These are phyloP conservation scores for Dactylellina sp. DNA, from an alignment of 2,329 filamentous ascomycete genomes.

Conservation along the genomic window DNA sequence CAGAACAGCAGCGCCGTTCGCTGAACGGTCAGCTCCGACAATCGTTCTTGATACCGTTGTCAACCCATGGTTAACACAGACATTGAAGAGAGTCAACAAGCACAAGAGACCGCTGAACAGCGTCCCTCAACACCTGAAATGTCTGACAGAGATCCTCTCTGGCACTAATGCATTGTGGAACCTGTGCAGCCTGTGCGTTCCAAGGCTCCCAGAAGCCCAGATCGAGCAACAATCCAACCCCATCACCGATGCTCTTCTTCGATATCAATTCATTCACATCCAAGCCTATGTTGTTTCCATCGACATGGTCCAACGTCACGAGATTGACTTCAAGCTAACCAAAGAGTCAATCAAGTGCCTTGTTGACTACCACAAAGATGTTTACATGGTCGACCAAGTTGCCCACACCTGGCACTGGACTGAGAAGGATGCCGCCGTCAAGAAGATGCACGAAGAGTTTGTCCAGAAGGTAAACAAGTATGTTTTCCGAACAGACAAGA, in stretches of 20 bases:
- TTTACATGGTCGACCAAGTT: conserved; percentile 90
- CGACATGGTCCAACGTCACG: conserved; percentile 97
- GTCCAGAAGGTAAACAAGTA: conserved; percentile 97
- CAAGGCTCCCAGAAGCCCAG: conserved; percentile 69
- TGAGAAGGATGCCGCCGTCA: conserved; percentile 94
- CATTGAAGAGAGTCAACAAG: conserved; percentile 94
- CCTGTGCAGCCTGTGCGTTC: conserved; percentile 67
- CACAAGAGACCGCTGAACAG: conserved; percentile 98
- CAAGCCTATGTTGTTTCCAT: conserved; percentile 99
- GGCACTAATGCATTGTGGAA: conserved; percentile 83
- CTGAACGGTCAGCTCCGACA: conserved; percentile 91
- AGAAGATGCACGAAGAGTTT: conserved; percentile 97
- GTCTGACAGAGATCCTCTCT: conserved; percentile 92
- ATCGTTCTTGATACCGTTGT: conserved; percentile 92
- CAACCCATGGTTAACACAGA: conserved; percentile 96
- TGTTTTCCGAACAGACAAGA: conserved; percentile 88
- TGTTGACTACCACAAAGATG: conserved; percentile 94
- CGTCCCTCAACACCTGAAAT: conserved; percentile 93
- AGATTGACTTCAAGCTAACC: conserved; percentile 98
- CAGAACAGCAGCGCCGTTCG: conserved; percentile 95
- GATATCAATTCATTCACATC: conserved; percentile 91
- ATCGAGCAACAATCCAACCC: conserved; percentile 85
- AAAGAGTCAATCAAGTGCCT: conserved; percentile 92
- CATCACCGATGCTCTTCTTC: conserved; percentile 86
- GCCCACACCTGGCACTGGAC: conserved; percentile 93